phyloP scores from a whole-genome alignment of 2,329 filamentous ascomycete species.

The Aureobasidium sp. region DNA sequence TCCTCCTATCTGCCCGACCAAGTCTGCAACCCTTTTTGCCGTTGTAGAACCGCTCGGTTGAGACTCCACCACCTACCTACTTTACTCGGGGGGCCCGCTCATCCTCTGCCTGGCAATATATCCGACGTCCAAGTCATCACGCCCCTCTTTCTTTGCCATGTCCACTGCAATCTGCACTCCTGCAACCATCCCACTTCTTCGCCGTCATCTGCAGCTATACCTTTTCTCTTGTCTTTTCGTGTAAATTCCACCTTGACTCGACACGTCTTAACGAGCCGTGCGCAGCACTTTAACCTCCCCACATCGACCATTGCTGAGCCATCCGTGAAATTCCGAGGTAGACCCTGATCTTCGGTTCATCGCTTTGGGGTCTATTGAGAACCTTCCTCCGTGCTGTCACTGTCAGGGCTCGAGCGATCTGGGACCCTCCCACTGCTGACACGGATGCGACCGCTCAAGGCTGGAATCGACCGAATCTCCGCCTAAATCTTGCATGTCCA shows the following conservation, averaged over 20 bases:
- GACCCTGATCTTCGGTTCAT: constrained; percentile 8
- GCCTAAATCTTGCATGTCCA: not conserved
- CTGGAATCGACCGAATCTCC: not conserved
- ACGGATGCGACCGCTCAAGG: not conserved
- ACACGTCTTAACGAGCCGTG: not conserved
- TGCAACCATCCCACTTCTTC: not conserved
- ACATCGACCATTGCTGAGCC: not conserved
- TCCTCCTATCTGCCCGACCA: not conserved
- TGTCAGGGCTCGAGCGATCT: not conserved
- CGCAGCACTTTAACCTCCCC: not conserved
- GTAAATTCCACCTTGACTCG: not conserved
- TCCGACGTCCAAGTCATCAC: not conserved
- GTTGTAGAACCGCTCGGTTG: constrained; percentile 8
- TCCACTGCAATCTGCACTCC: not conserved
- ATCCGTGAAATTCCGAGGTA: constrained; percentile 3
- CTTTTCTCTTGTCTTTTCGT: not conserved
- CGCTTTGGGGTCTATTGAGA: not conserved
- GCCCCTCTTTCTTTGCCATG: not conserved
- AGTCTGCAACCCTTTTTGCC: not conserved
- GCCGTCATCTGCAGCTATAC: not conserved
- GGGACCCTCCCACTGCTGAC: not conserved
- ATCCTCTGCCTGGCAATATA: not conserved
- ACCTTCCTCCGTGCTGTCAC: not conserved
- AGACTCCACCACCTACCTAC: not conserved
- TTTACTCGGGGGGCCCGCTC: not conserved